Conservation (phyloP, 2,329 filamentous ascomycete species). For the Diaporthe citrichinensis region DNA sequence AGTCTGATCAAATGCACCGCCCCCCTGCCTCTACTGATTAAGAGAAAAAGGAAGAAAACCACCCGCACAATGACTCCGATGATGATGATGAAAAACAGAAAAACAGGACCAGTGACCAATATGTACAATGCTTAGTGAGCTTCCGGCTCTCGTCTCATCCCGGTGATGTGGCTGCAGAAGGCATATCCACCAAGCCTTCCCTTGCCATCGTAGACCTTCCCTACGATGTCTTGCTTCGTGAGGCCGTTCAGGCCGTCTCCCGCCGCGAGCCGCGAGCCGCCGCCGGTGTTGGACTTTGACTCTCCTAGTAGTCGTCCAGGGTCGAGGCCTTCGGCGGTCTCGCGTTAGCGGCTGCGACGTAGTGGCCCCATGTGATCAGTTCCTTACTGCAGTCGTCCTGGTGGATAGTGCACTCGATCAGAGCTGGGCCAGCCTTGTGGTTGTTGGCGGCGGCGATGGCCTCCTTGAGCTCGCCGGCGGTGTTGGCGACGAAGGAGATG, state of each 20-base stretch:
- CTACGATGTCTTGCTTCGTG: conserved; percentile 24
- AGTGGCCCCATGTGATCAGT: conserved; percentile 49
- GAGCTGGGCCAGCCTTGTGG: conserved; percentile 45
- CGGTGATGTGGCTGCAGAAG: conserved; percentile 38
- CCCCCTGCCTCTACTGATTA: conserved; percentile 20
- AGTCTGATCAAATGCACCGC: conserved; percentile 36
- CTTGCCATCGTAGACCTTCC: conserved; percentile 41
- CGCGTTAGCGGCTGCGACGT: conserved; percentile 48
- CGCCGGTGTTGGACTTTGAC: conserved; percentile 26
- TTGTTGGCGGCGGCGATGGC: conserved; percentile 43
- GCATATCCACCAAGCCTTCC: conserved; percentile 37
- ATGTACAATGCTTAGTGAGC: conserved; percentile 29
- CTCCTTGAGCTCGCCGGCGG: conserved; percentile 45
- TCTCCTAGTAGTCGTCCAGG: conserved; percentile 38
- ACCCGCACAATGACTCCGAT: conserved; percentile 34
- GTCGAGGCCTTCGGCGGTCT: conserved; percentile 44
- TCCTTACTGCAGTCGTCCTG: conserved; percentile 49
- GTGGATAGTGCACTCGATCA: conserved; percentile 48
- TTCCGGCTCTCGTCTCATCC: conserved; percentile 29
- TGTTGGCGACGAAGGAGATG: conserved; percentile 44
- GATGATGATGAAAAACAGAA: conserved; percentile 1
- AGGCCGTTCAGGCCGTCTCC: neutral
- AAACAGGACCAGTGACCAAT: conserved; percentile 3
- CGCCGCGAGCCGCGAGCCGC: conserved; percentile 17
- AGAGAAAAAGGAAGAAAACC: conserved; percentile 28